A percentile compares a stretch with the other conserved stretches of the same genome.
Conservation (phyloP, 108 stramenopile species). For the Hondaea fermentalgiana region DNA sequence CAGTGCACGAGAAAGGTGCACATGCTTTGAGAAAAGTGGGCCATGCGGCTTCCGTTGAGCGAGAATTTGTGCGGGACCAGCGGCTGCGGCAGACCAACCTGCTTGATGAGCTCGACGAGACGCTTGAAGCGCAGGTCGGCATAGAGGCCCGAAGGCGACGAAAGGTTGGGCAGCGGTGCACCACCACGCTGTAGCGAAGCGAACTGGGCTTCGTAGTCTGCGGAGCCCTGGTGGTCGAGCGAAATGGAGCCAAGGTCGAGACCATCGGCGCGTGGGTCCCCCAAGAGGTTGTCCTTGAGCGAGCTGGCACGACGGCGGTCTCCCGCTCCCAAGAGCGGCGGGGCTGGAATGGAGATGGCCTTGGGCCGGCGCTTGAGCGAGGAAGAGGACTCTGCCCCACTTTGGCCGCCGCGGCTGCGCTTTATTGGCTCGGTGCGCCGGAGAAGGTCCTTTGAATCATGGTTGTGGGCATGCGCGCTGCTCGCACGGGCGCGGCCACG, state of each 20-base stretch:
- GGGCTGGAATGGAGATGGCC: neutral
- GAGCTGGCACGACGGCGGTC: neutral
- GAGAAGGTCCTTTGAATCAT: neutral
- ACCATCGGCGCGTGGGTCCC: neutral
- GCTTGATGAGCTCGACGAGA: neutral
- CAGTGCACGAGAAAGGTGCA: neutral
- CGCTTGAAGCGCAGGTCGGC: neutral
- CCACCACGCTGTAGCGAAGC: neutral
- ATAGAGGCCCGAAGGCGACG: neutral
- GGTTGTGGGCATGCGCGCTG: neutral
- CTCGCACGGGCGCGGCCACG: neutral
- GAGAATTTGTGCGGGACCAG: neutral
- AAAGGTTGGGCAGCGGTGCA: neutral
- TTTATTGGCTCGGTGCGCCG: neutral
- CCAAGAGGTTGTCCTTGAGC: neutral
- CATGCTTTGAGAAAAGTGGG: neutral
- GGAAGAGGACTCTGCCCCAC: neutral
- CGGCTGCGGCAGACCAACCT: neutral
- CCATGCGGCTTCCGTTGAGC: neutral
- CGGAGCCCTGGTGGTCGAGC: neutral
- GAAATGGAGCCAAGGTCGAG: neutral
- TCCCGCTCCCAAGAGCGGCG: neutral
- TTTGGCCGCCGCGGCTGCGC: neutral
- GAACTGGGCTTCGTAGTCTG: neutral
- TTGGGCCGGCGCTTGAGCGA: neutral